Conservation (phyloP, 2,329 filamentous ascomycete genomes). For the Fusarium sp. region DNA sequence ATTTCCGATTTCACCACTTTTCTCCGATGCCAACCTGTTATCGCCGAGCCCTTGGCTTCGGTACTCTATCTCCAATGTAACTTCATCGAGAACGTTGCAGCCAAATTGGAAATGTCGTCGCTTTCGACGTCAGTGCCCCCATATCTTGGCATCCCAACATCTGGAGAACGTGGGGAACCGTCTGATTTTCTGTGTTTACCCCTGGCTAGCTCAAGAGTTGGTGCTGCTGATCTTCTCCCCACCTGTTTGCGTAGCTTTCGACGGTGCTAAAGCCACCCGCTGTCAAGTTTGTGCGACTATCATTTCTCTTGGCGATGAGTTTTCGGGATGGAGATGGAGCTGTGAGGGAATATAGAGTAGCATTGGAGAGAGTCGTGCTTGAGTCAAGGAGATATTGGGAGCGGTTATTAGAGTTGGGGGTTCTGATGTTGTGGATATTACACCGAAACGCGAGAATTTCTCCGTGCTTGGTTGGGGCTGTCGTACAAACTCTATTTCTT, state of each 20-base stretch:
- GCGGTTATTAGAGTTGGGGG: background rate
- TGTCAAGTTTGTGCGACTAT: background rate
- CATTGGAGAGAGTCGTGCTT: background rate
- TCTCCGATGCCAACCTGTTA: background rate
- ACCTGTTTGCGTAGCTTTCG: background rate
- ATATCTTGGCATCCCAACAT: slow-evolving; percentile 13
- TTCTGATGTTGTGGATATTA: background rate
- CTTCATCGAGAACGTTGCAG: background rate
- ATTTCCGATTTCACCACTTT: background rate
- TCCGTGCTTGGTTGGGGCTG: background rate
- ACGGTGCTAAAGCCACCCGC: background rate
- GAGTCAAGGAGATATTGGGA: background rate
- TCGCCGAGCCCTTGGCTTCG: background rate
- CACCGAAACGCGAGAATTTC: background rate
- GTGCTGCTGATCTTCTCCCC: slow-evolving; percentile 3
- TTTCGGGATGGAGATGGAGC: background rate
- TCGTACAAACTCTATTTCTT: background rate
- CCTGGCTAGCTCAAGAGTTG: background rate
- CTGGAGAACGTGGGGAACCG: slow-evolving; percentile 25
- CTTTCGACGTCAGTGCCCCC: slow-evolving; percentile 5
- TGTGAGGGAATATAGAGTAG: background rate
- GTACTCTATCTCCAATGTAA: background rate
- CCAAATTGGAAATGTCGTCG: background rate
- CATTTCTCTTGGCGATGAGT: background rate
- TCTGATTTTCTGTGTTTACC: background rate